Conservation (phyloP, 208 protist species). For the Balamuthia mandrillaris region DNA sequence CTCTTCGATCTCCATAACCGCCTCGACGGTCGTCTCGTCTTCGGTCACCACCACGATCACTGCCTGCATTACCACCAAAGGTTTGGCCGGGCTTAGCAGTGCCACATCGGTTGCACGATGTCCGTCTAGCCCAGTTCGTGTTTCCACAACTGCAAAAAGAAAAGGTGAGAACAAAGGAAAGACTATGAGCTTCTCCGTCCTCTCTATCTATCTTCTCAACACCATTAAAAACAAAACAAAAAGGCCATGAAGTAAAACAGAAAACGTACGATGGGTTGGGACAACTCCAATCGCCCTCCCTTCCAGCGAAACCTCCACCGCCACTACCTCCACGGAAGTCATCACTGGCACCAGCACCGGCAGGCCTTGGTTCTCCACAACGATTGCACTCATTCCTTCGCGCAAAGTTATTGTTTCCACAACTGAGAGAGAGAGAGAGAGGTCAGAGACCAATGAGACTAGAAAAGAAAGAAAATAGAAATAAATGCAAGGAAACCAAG, state of each 20-base stretch:
- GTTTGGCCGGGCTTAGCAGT: neutral
- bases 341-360: neutral
- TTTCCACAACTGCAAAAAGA: constrained; percentile 25
- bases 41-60: too few relatives aligned
- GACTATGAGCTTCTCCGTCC: too few relatives aligned
- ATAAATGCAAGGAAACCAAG: too few relatives aligned
- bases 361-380: constrained; percentile 7
- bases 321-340: neutral
- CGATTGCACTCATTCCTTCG: too few relatives aligned
- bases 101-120: constrained; percentile 6
- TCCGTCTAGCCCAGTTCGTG: constrained; percentile 23
- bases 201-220: too few relatives aligned
- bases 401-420: too few relatives aligned
- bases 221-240: neutral
- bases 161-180: neutral
- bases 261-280: neutral
- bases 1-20: neutral
- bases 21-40: too few relatives aligned
- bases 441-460: neutral
- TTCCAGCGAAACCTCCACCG: neutral
- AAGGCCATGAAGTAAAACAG: neutral
- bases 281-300: constrained; percentile 34
- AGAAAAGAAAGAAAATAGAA: neutral
- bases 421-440: too few relatives aligned
- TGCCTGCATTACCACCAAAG: neutral